Evolutionary conservation across 352 stramenopile genomes (phyloP).

Genomic region (Pythium dissimile): DNA sequence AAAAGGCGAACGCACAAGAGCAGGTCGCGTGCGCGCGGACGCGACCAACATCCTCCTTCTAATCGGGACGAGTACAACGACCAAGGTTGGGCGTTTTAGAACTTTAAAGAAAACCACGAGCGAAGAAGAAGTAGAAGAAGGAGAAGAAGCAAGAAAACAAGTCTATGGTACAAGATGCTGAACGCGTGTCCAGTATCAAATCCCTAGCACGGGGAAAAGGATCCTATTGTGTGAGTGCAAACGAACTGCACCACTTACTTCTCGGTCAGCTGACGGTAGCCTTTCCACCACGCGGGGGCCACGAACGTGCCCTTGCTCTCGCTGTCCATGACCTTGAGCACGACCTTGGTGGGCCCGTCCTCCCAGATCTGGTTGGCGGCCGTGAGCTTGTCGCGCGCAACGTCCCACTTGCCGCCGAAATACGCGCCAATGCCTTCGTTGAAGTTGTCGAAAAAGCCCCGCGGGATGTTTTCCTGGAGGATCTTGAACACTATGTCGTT

Average conservation of each 20-base stretch:
- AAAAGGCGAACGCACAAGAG: slow-evolving; percentile 13
- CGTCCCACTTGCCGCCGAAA: slow-evolving; percentile 90
- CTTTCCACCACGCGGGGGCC: slow-evolving; percentile 89
- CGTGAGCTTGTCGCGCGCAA: slow-evolving; percentile 78
- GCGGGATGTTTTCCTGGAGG: slow-evolving; percentile 76
- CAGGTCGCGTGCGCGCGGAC: slow-evolving; percentile 1
- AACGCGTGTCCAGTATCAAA: too few species aligned
- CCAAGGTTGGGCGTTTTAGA: background rate
- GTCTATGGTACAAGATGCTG: slow-evolving; percentile 27
- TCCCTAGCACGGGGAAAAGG: background rate
- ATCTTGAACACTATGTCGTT: slow-evolving; percentile 63
- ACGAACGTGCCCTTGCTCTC: slow-evolving; percentile 86
- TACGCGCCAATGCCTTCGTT: slow-evolving; percentile 91
- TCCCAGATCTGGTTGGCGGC: slow-evolving; percentile 90
- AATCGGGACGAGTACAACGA: too few species aligned
- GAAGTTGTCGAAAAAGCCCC: slow-evolving; percentile 90
- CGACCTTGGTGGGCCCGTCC: slow-evolving; percentile 87
- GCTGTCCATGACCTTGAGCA: slow-evolving; percentile 87
- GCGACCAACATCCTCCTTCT: background rate
- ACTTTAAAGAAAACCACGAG: background rate
- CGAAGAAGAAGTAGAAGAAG: too few species aligned
- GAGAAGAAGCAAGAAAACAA: too few species aligned
- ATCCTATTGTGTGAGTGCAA: background rate
- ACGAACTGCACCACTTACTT: slow-evolving; percentile 82
- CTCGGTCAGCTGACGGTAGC: slow-evolving; percentile 90